Percentiles rank a stretch among this genome's conserved stretches.
phyloP scores from a whole-genome alignment of 2,329 filamentous ascomycete species.

The Ophiostoma ips region DNA sequence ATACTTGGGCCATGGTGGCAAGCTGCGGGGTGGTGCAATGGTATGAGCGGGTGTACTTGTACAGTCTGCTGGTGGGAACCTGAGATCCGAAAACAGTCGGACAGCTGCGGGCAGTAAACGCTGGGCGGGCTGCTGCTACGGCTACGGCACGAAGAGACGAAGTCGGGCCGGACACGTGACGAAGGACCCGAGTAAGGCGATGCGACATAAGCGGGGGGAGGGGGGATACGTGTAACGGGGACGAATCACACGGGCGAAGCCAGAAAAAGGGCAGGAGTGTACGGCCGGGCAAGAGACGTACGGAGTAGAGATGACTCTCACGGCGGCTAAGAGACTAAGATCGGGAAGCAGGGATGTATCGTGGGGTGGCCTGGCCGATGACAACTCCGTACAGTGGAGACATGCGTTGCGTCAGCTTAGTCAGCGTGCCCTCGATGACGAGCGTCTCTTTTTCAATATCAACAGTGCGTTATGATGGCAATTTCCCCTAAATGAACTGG shows the following conservation, averaged over 20 bases:
- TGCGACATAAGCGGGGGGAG: slow-evolving; percentile 8
- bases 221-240: neutral
- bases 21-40: neutral
- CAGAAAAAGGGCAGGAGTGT: too few species aligned
- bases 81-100: neutral
- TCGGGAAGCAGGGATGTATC: neutral
- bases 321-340: neutral
- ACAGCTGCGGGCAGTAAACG: neutral
- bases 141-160: neutral
- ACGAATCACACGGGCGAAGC: too few species aligned
- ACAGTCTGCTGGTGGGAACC: neutral
- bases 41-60: neutral
- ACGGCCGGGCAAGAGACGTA: too few species aligned
- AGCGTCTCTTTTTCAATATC: neutral
- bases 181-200: slow-evolving; percentile 9
- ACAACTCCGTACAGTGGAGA: neutral
- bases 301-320: too few species aligned
- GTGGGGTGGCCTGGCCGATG: neutral
- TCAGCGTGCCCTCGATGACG: neutral
- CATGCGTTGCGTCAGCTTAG: neutral
- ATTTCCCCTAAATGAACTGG: too few species aligned
- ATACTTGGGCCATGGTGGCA: slow-evolving; percentile 8
- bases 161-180: slow-evolving; percentile 9
- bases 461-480: too few species aligned
- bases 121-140: neutral